Evolutionary conservation across 192 early-diverging fungal species (phyloP).

Genomic region (Backusella liffmaniae): DNA sequence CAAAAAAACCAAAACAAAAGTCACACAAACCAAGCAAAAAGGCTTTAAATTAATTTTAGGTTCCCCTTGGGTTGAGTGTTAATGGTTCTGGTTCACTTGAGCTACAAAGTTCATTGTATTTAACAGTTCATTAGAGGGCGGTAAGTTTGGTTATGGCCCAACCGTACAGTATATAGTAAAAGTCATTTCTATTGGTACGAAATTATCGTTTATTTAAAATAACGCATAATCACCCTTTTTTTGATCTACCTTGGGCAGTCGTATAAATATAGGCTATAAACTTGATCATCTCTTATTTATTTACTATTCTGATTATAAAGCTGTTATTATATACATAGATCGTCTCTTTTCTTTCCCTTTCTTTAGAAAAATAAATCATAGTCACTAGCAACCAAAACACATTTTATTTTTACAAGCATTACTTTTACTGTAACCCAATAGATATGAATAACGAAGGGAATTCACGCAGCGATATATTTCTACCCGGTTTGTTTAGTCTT

Average conservation of each 20-base stretch:
- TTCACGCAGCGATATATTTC: neutral
- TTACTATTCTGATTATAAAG: neutral
- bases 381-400: neutral
- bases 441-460: neutral
- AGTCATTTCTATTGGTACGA: neutral
- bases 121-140: neutral
- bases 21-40: neutral
- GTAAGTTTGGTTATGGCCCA: neutral
- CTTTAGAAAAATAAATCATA: neutral
- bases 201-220: neutral
- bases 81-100: too few species aligned
- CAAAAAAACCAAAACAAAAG: conserved; percentile 1
- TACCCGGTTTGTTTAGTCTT: neutral
- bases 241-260: neutral
- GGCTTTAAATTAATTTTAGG: neutral
- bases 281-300: neutral
- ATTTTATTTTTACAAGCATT: neutral
- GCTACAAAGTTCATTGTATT: too few species aligned
- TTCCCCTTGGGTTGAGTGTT: too few species aligned
- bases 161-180: neutral
- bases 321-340: neutral
- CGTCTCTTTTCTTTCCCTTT: neutral
- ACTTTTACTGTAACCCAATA: neutral
- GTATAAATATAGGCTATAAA: neutral
- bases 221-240: neutral